These are phyloP conservation scores for Hortaea werneckii DNA, from an alignment of 2,329 filamentous ascomycete genomes.

Conservation along the genomic window DNA sequence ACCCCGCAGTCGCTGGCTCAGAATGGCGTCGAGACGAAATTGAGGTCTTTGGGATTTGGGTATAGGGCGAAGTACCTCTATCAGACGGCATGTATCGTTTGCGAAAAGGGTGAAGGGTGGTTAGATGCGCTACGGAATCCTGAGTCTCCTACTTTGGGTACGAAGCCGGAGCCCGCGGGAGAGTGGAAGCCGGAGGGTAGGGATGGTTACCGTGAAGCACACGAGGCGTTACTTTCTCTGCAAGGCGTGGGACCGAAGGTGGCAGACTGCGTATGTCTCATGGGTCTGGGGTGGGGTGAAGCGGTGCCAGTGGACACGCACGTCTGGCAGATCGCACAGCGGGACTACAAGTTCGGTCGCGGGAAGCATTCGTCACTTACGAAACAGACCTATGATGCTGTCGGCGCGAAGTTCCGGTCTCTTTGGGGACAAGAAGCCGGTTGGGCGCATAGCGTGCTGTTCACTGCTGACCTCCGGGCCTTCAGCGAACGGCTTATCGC, in stretches of 20 bases:
- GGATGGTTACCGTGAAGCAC: constrained; percentile 66
- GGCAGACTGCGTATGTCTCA: constrained; percentile 89
- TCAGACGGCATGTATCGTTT: constrained; percentile 69
- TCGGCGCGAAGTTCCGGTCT: constrained; percentile 78
- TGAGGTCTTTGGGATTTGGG: constrained; percentile 80
- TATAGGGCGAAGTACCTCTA: constrained; percentile 91
- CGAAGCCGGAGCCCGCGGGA: constrained; percentile 33
- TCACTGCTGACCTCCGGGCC: constrained; percentile 80
- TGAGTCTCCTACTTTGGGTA: constrained; percentile 52
- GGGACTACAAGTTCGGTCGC: constrained; percentile 87
- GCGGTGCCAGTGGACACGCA: constrained; percentile 95
- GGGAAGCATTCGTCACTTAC: constrained; percentile 76
- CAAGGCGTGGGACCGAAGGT: constrained; percentile 94
- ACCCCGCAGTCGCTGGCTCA: constrained; percentile 61
- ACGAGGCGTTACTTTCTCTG: constrained; percentile 66
- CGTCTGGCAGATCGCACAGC: constrained; percentile 94
- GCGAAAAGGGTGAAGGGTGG: constrained; percentile 60
- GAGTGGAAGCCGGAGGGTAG: constrained; percentile 42
- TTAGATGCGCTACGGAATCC: constrained; percentile 69
- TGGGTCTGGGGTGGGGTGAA: constrained; percentile 93
- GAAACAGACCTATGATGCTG: constrained; percentile 77
- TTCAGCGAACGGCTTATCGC: constrained; percentile 60
- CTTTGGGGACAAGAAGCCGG: constrained; percentile 91
- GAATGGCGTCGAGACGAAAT: constrained; percentile 64
- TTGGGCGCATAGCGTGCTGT: constrained; percentile 95